Base-by-base conservation (phyloP, 768 basidiomycete genomes). In the Trametopsis cervina region DNA sequence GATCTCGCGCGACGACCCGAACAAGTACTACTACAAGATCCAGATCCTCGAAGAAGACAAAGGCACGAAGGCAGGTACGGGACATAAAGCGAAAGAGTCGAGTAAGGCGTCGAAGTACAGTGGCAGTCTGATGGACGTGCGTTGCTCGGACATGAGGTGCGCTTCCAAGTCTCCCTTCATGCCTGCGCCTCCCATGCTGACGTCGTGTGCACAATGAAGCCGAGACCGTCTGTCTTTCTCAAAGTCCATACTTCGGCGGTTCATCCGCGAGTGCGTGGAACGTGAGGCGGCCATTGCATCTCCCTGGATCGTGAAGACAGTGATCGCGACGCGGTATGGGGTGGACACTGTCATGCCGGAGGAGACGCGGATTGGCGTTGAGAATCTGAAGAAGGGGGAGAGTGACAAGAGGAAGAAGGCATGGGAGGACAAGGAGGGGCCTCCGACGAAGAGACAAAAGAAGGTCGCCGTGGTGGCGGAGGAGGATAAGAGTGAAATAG, bases 181-280 rank as follows among this genome's bases (percentile, higher is more conserved):
- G 23, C n/a, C 38, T 12, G 35, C 46, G 29, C 3, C 21, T 9
- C 33, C 26, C 43, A 43, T 21, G 15, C 22, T 33, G 29, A 22
- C 9, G 12, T 7, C 29, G 42, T 36, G 4, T 45, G 39, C 33
- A 21, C 38, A 42, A 39, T 49, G 46, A 17, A 97, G 94, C 60
- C 93, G 96, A 51, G 96, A 99, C 64, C 88, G 94, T 44, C 74
- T 95, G 17, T 83, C 91, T 17, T 98, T 98, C 68, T 95, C 92
- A 23, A 97, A 98, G 66, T 93, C 93, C 15, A 95, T 98, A 57
- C 79, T 99, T 23, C 89, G 93, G 54, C 85, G 93, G 13, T 97
- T 95, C 67, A 89, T 99, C 49, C 84, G 90, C 53, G 96, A 98
- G 61, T 95, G 92, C 58, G 87, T 99, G 2, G 86, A 90, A 59